Base-by-base conservation (phyloP, 805 yeast species). In the Komagataella mondaviorum region DNA sequence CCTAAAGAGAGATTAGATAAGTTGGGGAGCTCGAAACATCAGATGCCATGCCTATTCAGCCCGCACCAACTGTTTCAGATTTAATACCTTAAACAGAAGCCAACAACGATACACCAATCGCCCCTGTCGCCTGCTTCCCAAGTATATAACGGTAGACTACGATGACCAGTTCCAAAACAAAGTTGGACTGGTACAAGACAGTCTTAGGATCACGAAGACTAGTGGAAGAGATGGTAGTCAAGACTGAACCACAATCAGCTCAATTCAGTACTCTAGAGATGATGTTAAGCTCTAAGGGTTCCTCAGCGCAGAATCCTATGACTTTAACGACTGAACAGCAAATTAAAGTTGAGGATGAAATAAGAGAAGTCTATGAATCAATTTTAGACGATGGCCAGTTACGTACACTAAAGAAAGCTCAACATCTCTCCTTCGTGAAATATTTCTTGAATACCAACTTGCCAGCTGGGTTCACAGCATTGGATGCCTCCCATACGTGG, bases 401-500 rank as follows among this genome's bases (percentile, higher is more conserved):
- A 46, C 69, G 70, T 1, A 44, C 23, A 1, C 52, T 68, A 39
- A 47, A 57, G 44, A 62, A 59, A 43, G 62, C 62, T 4, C 54
- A 56, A 1, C 89, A 84, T 59, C 51, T 61, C 7, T 54, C 55
- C 49, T 85, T 72, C 59, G 63, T 78, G 12, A 63, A 68, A 18
- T 53, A 60, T n/a, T 67, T 70, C 17, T 65, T 80, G 22, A 57
- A 61, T 7, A 60, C 65, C 8, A 67, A 73, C 16, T 69, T 85
- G 23, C 85, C 89, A 0, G 55, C 66, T 2, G 68, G 63, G 6
- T 83, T 75, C 62, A 61, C 64, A 3, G 74, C 75, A 0, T 70
- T 88, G 48, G 97, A 91, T 64, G 93, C 97, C 0, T 85, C 93
- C n/a, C 89, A 84, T 54, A 81, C 96, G 0, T 93, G 98, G 98